A percentile compares a stretch with the other conserved stretches of the same genome.
Evolutionary conservation across 129 eudicot genomes (phyloP).

Genomic region (Gnaphalium uliginosum): DNA sequence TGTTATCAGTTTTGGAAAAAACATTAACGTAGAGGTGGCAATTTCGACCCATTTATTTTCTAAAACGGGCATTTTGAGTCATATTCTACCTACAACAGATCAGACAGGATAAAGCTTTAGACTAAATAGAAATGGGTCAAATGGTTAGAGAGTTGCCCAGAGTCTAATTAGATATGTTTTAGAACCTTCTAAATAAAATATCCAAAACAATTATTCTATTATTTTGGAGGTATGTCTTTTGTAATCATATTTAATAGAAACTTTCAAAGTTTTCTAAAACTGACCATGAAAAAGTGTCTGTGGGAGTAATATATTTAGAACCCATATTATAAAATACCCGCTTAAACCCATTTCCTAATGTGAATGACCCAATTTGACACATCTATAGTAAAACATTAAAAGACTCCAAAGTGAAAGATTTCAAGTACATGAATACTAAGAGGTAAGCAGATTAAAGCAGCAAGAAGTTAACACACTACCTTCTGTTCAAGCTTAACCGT

Average conservation of each 20-base stretch:
- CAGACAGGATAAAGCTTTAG: not conserved
- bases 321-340: not conserved
- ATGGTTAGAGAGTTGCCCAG: not conserved
- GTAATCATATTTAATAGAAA: not conserved
- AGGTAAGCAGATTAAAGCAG: not conserved
- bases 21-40: not conserved
- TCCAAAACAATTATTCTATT: not conserved
- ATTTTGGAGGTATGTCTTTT: not conserved
- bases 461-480: constrained; percentile 39
- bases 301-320: not conserved
- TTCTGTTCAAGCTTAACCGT: constrained; percentile 76
- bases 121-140: not conserved
- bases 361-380: not conserved
- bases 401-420: not conserved
- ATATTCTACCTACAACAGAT: not conserved
- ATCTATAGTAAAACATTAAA: not conserved
- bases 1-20: not conserved
- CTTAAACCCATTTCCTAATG: not conserved
- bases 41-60: not conserved
- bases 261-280: not conserved
- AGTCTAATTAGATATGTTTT: not conserved
- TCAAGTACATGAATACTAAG: not conserved
- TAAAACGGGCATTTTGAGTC: not conserved
- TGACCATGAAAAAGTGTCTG: not conserved
- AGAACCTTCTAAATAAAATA: not conserved